Base-by-base conservation (phyloP, 164 flowering plant genomes). In the Euptelea pleiosperma region DNA sequence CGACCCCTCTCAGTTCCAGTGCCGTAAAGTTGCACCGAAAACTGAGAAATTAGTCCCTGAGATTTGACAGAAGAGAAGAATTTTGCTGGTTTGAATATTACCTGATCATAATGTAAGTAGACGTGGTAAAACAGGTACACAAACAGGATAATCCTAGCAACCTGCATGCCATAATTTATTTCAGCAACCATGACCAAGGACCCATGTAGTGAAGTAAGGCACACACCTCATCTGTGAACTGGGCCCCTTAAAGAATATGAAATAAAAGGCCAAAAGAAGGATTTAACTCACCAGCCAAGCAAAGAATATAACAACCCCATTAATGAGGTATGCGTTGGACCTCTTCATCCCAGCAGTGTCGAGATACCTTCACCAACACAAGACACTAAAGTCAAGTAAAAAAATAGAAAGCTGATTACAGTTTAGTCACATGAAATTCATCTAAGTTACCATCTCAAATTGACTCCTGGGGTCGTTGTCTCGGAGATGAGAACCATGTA, bases 401-500 rank as follows among this genome's bases (percentile, higher is more conserved):
- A 15, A 45, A 24, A 36, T 18, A 15, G 3, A 49, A 24, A 47
- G 15, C 22, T 19, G 25, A 51, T 40, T 30, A 44, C 9, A 28
- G 28, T n/a, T n/a, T 25, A 30, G 4, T 21, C 3, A 29, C n/a
- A 18, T 24, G 49, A 25, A 15, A 34, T 12, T 33, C 12, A 22
- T 46, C 55, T 24, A 28, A 67, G 62, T 58, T 75, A 94, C 99
- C 99, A 94, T 83, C 99, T 77, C 78, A 94, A 64, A 66, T 94
- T 91, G 67, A 94, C 78, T 56, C 76, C 91, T 9, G 99, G 96
- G 15, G 99, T 94, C 3, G 99, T 94, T 39, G 76, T 70, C 76
- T 94, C 99, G 22, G 99, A 94, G 57, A 94, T 85, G 53, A 94
- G 89, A 58, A 87, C 81, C 99, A 94, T 88, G 63, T 66, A 91